Evolutionary conservation across 352 stramenopile genomes (phyloP), one percentile per base, ranked within the genome.

Genomic region (Thalassiosira livingstoniorum): DNA sequence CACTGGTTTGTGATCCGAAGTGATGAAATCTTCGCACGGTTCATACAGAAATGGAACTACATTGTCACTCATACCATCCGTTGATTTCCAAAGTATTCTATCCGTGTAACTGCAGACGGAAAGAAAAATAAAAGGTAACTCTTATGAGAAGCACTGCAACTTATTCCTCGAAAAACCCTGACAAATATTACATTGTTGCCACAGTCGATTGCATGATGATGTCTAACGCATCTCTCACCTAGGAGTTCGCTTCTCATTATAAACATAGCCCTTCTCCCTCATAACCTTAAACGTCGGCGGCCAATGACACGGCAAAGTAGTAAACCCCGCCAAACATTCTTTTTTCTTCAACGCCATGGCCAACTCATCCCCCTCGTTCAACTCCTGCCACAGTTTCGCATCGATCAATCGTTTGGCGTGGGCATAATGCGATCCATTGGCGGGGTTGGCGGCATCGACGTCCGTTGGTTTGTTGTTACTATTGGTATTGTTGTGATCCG

Each of bases 1-100:
- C 29, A 93, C 86, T 25, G 89, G 89, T 73, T 93, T 93, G 68
- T 93, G 89, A 85, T 93, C 89, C 1, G 81, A 90, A 11, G 89
- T 91, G 15, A 84, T 84, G 64, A 90, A 93, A 57, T 86, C 77
- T 25, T 75, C 54, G 72, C 82, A 84, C 7, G 86, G 81, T 77
- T 93, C 89, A 35, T 92, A 93, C 18, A 87, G 61, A 29, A 91
- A 72, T 61, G 86, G 87, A 23, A 68, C 72, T 3, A 93, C 65
- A 64, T 83, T 82, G 21, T 75, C 53, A 13, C 75, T 58, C 57
- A 93, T 73, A 25, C 74, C 79, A 69, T 91, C 70, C 29, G 76
- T 73, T 35, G 86, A 88, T 69, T 92, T 91, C 83, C 81, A 93
- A 29, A 93, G 68, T 77, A 93, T 91, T 54, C 89, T 77, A 73